Base-by-base conservation (phyloP, 495 filamentous ascomycete genomes). In the Trichoderma virens region DNA sequence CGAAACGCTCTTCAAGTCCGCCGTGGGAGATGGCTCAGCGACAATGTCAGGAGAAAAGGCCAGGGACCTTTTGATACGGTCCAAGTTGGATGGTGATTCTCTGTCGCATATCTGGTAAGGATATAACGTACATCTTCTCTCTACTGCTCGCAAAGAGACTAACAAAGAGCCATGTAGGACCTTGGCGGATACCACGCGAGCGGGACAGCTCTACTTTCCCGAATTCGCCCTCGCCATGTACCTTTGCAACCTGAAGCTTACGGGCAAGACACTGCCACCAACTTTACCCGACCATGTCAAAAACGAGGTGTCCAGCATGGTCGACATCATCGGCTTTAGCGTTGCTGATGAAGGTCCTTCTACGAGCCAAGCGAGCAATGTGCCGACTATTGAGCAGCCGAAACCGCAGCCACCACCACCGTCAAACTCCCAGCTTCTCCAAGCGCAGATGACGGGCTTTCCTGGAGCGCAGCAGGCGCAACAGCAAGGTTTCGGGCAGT, bases 191-290 rank as follows among this genome's bases (percentile, higher is more conserved):
- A 96, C 95, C 2, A 99, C 95, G 11, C 93, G 93, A 77, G 93
- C 93, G 4, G 95, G 95, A 18, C 93, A 97, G 73, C 81, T 99
- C 45, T 88, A 97, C 67, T 99, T 99, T 76, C 95, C 95, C 31
- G 95, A 99, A 76, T 98, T 99, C 65, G 95, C 94, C 13, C 79
- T 99, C 60, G 92, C 95, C 47, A 97, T 99, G 95, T 99, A 99
- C 71, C 87, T 99, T 23, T 99, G 95, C 79, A 98, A 97, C 67
- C 71, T 98, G 67, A 92, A 89, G 75, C 80, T 97, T 18, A 90
- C 90, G 18, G 93, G 93, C 32, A 96, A 96, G 74, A 78, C 85
- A 0, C 70, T 99, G 11, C 95, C 95, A 2, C 68, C 79, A 1
- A 71, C 72, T 14, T 78, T 99, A 3, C 93, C 95, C 0, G 93